phyloP scores from a whole-genome alignment of 768 basidiomycete species.

The Agrocybe pediades region DNA sequence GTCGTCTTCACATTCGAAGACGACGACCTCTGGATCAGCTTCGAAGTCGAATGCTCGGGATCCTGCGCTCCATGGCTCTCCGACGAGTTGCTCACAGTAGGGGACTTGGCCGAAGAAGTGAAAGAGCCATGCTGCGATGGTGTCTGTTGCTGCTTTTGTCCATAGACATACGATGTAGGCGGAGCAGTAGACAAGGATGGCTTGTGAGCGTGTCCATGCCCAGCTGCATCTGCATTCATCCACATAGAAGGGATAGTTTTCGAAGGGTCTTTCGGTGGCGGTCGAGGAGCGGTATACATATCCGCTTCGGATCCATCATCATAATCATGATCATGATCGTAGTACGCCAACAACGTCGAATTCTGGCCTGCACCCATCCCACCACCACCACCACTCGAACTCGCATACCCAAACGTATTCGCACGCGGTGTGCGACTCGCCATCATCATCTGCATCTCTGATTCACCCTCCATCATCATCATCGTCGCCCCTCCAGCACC shows the following conservation, averaged over 20 bases:
- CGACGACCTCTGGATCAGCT: background rate
- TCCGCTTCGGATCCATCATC: too few relatives aligned
- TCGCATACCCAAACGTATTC: background rate
- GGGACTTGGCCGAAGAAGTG: background rate
- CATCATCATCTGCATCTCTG: conserved; percentile 33
- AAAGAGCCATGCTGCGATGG: background rate
- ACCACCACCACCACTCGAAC: background rate
- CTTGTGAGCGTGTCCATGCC: conserved; percentile 24
- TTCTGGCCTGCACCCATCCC: conserved; percentile 11
- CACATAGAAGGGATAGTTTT: conserved; percentile 49
- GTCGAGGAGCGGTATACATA: conserved; percentile 12
- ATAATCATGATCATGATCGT: too few relatives aligned
- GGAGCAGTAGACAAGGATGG: conserved; percentile 20
- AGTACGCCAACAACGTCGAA: conserved; percentile 11
- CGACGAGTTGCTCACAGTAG: background rate
- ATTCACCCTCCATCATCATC: background rate
- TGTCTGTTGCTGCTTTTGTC: background rate
- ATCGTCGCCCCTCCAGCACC: too few relatives aligned
- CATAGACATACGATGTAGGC: background rate
- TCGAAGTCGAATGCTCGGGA: background rate
- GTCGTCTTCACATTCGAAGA: conserved; percentile 18
- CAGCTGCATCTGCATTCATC: conserved; percentile 44
- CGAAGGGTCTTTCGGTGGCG: conserved; percentile 20
- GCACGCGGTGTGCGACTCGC: conserved; percentile 30
- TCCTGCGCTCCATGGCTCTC: background rate